Evolutionary conservation across 345 rosid species (phyloP).

Genomic region (Citrus sp.): DNA sequence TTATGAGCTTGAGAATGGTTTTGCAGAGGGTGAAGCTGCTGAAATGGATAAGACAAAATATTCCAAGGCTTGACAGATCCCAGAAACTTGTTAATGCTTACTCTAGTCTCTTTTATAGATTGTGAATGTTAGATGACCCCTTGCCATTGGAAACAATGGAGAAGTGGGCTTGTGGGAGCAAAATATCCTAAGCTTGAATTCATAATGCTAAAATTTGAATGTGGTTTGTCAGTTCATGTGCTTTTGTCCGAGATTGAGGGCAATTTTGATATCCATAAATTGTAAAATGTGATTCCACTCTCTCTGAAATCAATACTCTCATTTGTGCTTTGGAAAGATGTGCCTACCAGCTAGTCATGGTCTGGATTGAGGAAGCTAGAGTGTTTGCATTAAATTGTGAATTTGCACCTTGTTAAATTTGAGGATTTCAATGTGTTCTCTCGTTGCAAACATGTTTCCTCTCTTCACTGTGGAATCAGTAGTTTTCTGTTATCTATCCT

Average conservation of each 20-base stretch:
- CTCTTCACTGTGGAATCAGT: neutral
- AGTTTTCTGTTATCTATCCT: neutral
- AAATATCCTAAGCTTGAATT: neutral
- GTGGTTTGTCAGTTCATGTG: neutral
- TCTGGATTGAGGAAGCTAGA: neutral
- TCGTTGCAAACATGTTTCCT: neutral
- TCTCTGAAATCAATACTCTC: neutral
- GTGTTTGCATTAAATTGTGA: neutral
- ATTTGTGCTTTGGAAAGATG: neutral
- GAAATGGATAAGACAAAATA: neutral
- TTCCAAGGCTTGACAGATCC: neutral
- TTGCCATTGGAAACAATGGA: neutral
- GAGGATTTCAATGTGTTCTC: neutral
- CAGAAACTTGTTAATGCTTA: slow-evolving; percentile 1
- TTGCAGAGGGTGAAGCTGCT: no score
- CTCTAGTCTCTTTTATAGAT: neutral
- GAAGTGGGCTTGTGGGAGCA: neutral
- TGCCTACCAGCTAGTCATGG: neutral
- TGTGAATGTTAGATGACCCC: neutral
- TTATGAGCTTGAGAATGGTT: neutral
- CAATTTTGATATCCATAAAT: neutral
- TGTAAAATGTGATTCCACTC: neutral
- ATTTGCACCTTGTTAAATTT: neutral
- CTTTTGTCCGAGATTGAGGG: neutral
- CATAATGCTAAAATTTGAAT: neutral